Evolutionary conservation across 2,329 filamentous ascomycete species (phyloP).

Genomic region (Didymella keratinophila): DNA sequence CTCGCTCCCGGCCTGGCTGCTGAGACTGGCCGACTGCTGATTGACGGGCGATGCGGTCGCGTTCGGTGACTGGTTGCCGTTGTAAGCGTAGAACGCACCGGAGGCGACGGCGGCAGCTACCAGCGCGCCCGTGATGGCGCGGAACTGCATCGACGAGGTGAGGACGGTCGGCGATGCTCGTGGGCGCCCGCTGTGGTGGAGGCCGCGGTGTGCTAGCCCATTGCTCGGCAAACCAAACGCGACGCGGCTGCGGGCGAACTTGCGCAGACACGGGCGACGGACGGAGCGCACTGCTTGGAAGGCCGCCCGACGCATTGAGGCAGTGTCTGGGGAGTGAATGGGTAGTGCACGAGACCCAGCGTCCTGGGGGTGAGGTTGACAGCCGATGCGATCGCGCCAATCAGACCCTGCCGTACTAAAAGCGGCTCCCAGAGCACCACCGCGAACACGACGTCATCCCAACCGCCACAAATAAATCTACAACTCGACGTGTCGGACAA

Average conservation of each 20-base stretch:
- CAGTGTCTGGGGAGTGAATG: slow-evolving; percentile 1
- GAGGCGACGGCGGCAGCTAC: slow-evolving; percentile 74
- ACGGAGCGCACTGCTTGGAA: slow-evolving; percentile 73
- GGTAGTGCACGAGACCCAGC: background rate
- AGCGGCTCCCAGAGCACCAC: slow-evolving; percentile 5
- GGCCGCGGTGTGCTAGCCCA: slow-evolving; percentile 58
- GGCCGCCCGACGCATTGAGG: slow-evolving; percentile 76
- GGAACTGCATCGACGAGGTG: slow-evolving; percentile 77
- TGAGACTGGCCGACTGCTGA: slow-evolving; percentile 45
- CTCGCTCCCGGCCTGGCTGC: slow-evolving; percentile 56
- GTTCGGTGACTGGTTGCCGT: slow-evolving; percentile 46
- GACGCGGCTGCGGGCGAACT: slow-evolving; percentile 59
- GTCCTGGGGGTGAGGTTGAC: background rate
- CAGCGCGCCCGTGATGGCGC: slow-evolving; percentile 71
- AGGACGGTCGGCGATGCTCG: slow-evolving; percentile 56
- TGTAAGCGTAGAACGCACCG: slow-evolving; percentile 79
- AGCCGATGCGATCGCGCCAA: background rate
- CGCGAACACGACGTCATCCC: slow-evolving; percentile 4
- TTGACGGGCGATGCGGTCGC: slow-evolving; percentile 31
- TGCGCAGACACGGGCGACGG: slow-evolving; percentile 69
- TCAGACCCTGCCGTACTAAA: background rate
- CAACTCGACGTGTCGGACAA: background rate
- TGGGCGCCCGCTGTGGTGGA: slow-evolving; percentile 49
- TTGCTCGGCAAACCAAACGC: slow-evolving; percentile 45
- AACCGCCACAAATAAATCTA: background rate